Evolutionary conservation across 306 rosid genomes (phyloP).

Genomic region (Gastrolobium villosum): DNA sequence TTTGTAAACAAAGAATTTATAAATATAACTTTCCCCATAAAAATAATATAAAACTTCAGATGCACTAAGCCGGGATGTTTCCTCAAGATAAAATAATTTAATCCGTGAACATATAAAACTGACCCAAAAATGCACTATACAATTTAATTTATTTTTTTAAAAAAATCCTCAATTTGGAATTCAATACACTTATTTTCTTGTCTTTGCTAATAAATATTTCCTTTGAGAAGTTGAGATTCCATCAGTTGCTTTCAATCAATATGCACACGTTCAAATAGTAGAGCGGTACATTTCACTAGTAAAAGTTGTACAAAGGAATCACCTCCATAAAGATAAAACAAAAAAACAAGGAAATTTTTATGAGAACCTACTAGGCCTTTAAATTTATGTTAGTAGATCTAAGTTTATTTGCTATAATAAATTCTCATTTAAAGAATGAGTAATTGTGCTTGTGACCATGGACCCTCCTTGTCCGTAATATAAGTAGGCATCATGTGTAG

Average conservation of each 20-base stretch:
- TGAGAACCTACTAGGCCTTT: conserved; percentile 32
- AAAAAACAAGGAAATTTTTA: conserved; percentile 26
- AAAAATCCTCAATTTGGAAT: background rate
- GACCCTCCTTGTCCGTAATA: conserved; percentile 42
- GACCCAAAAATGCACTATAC: no score
- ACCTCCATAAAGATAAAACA: background rate
- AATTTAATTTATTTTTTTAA: no score
- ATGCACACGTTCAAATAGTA: conserved; percentile 38
- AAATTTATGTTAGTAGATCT: conserved; percentile 23
- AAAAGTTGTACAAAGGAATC: conserved; percentile 31
- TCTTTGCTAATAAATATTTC: background rate
- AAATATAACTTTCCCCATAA: no score
- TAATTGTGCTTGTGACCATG: conserved; percentile 12
- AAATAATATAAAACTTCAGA: no score
- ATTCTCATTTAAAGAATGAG: conserved; percentile 21
- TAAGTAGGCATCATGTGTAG: conserved; percentile 37
- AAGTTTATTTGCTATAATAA: conserved; percentile 19
- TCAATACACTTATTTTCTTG: background rate
- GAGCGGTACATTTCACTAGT: background rate
- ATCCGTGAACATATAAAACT: no score
- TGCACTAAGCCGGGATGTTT: no score
- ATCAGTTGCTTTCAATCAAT: conserved; percentile 44
- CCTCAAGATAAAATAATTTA: no score
- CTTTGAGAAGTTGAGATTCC: conserved; percentile 6
- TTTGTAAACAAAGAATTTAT: no score